Percentiles rank a stretch among this genome's conserved stretches.
These are phyloP conservation scores for Claviceps citrina DNA, from an alignment of 2,329 filamentous ascomycete species.

Conservation along the genomic window DNA sequence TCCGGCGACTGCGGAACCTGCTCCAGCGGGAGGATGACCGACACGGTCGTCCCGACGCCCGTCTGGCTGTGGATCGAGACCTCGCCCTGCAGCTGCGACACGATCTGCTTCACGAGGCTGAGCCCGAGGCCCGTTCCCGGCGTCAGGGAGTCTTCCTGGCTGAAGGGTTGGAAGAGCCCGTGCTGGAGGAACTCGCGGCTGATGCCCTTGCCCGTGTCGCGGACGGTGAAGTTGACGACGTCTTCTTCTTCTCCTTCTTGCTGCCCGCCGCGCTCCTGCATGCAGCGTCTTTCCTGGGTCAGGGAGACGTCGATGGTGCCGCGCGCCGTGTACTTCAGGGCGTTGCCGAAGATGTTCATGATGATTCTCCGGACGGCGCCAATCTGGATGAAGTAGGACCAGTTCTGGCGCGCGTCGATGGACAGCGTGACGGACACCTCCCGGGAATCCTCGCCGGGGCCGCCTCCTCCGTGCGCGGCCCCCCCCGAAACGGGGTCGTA, in stretches of 20 bases:
- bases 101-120: conserved; percentile 46
- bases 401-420: conserved; percentile 28
- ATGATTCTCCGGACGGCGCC: conserved; percentile 38
- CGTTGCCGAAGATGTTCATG: conserved; percentile 48
- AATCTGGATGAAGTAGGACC: conserved; percentile 38
- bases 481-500: conserved; percentile 3
- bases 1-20: conserved; percentile 1
- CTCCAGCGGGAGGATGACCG: conserved; percentile 17
- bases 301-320: conserved; percentile 19
- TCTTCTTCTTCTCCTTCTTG: too few relatives aligned
- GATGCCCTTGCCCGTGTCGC: conserved; percentile 53
- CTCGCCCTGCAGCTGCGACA: conserved; percentile 40
- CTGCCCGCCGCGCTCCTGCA: neutral
- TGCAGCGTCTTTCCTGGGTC: conserved; percentile 8
- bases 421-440: conserved; percentile 15
- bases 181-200: conserved; percentile 44
- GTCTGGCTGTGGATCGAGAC: conserved; percentile 37
- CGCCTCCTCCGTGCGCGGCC: neutral
- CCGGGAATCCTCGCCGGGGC: conserved; percentile 7
- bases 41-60: conserved; percentile 22
- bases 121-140: conserved; percentile 50
- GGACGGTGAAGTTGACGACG: conserved; percentile 29
- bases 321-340: conserved; percentile 41
- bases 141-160: conserved; percentile 44
- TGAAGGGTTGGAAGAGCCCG: conserved; percentile 45